Percentiles rank a stretch among this genome's conserved stretches.
phyloP scores from a whole-genome alignment of 2,329 filamentous ascomycete genomes.

The Xylariaceae sp. region DNA sequence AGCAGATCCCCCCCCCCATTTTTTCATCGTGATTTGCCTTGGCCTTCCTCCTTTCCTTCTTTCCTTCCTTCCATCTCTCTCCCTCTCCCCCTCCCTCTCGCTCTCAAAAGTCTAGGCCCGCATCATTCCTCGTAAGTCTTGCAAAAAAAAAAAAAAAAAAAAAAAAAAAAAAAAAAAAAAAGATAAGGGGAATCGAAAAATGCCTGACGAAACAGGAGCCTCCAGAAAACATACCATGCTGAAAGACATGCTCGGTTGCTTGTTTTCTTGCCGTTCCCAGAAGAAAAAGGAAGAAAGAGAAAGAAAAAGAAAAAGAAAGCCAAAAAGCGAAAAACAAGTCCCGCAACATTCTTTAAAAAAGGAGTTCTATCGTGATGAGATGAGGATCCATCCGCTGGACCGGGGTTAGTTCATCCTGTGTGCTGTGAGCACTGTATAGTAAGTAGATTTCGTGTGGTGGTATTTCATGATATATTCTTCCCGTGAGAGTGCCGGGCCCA shows the following conservation, averaged over 20 bases:
- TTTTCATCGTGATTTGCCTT: neutral
- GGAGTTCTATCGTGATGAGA: slow-evolving; percentile 27
- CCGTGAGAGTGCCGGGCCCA: slow-evolving; percentile 8
- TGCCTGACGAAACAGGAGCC: neutral
- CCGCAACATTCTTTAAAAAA: slow-evolving; percentile 16
- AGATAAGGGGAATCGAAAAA: slow-evolving; percentile 7
- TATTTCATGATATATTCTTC: slow-evolving; percentile 4
- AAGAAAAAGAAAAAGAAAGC: too few relatives aligned
- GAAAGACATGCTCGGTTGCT: slow-evolving; percentile 8
- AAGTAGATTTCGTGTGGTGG: slow-evolving; percentile 5
- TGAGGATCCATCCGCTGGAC: slow-evolving; percentile 15
- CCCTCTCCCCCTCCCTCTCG: too few relatives aligned
- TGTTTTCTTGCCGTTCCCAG: slow-evolving; percentile 5
- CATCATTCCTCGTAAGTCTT: neutral
- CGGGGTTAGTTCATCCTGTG: slow-evolving; percentile 2
- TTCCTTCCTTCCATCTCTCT: neutral
- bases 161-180: too few relatives aligned
- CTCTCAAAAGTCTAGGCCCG: too few relatives aligned
- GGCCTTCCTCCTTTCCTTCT: neutral
- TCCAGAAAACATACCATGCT: slow-evolving; percentile 9
- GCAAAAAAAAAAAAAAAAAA: too few relatives aligned
- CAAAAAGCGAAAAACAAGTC: slow-evolving; percentile 12
- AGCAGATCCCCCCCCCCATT: neutral
- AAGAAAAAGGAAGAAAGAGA: too few relatives aligned
- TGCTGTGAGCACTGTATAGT: slow-evolving; percentile 6